Base-by-base conservation (phyloP, 2,329 filamentous ascomycete species). In the Microdochium paspali region DNA sequence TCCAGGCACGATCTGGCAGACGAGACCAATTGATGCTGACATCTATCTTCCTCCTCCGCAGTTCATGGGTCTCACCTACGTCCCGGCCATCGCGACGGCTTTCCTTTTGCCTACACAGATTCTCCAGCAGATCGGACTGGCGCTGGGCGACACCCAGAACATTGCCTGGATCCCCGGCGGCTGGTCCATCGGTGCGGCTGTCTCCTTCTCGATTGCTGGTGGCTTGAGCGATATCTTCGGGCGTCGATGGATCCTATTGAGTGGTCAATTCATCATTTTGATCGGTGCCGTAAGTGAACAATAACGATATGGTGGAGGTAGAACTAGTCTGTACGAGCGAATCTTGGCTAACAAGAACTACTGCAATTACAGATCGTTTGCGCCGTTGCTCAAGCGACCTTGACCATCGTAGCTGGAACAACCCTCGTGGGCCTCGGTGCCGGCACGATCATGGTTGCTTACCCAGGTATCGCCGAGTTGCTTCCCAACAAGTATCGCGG, bases 401-500 rank as follows among this genome's bases (percentile, higher is more conserved):
- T 48, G 0, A 54, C 42, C 10, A 54, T 63, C 4, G 56, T 56
- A 4, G 60, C 60, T 2, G 62, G 58, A 3, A 51, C 54, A 15
- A 61, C 61, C 1, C 54, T 65, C 9, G 54, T 63, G 43, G 62
- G 62, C 13, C 59, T 65, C 24, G 61, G 61, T 2, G 57, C 58
- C 9, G 62, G 62, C 18, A 51, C 63, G 20, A 56, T 64, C 25
- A 64, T 65, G 26, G 62, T 64, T 7, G 54, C 56, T 2, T 65
- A 63, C 45, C 56, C 62, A 1, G 61, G 61, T 15, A 62, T 65
- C 18, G 52, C 55, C 7, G 62, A 65, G 52, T 46, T 65, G 47
- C 52, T 65, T 12, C 61, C 62, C 24, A 65, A 65, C 50, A 65
- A 64, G 49, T 65, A 45, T 32, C 55, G 57, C 44, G 57, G 58